Base-by-base conservation (phyloP, 306 rosid genomes). In the Cercis canadensis region DNA sequence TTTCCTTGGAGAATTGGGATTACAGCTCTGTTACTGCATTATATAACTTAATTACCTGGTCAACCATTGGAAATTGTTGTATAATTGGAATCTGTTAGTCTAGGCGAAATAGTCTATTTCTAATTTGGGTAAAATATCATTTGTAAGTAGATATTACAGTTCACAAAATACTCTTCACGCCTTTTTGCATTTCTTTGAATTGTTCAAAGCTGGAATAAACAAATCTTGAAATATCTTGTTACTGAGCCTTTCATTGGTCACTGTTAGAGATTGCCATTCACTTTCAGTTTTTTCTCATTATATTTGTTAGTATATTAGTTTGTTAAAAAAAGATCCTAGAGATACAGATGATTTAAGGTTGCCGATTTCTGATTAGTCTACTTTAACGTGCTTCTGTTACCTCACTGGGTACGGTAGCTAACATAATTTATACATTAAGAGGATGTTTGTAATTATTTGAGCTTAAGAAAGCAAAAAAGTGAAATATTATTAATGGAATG, bases 41-140 rank as follows among this genome's bases (percentile, higher is more conserved):
- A 34, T 53, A 47, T 37, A 67, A 44, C 62, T 50, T 53, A 41
- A 67, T 69, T 18, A 5, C 71, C 57, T 34, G 57, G 19, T 65
- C 40, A 65, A 67, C 69, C 61, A 54, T 47, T 33, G 67, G 44
- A 24, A 72, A 72, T 77, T 80, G 65, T 67, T 86, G 72, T 79
- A 78, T 36, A 65, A 71, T 64, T 74, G 75, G 66, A 52, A 39
- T 32, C 29, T 24, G 29, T 1, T 24, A 69, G 52, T 69, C 53
- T 63, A 72, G 74, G 72, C 62, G 61, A 24, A 44, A 44, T 50
- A n/a, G 62, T 51, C 46, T n/a, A 47, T 49, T 67, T 54, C 32
- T 62, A n/a, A 10, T 47, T 56, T 40, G 39, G 52, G 57, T 52
- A 17, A 24, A 24, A 47, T 52, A 9, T 24, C 52, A 46, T 46